These are phyloP conservation scores for Plectosphaerella sp. DNA, from an alignment of 2,329 filamentous ascomycete species.

Conservation along the genomic window DNA sequence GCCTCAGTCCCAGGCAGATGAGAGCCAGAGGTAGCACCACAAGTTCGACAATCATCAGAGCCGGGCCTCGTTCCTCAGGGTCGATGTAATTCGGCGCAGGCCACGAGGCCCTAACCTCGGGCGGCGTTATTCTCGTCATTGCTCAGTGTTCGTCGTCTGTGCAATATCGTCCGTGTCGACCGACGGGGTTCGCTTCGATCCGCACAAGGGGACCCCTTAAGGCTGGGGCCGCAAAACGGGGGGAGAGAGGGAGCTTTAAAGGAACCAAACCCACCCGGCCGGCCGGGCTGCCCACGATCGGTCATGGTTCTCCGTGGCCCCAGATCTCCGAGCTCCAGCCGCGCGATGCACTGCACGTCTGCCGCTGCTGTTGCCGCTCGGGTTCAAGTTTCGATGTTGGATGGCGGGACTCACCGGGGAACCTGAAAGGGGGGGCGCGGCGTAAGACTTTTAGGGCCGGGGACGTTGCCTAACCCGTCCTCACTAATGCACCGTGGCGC, in stretches of 20 bases:
- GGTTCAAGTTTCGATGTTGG: too few species aligned
- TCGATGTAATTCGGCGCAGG: constrained; percentile 30
- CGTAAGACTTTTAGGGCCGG: background rate
- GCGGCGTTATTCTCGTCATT: constrained; percentile 29
- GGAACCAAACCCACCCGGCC: background rate
- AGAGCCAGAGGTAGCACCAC: constrained; percentile 27
- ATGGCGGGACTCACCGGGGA: too few species aligned
- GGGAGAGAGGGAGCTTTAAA: background rate
- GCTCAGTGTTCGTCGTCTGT: too few species aligned
- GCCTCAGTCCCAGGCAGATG: constrained; percentile 26
- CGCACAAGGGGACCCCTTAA: too few species aligned
- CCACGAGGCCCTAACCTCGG: constrained; percentile 29
- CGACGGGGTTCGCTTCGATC: too few species aligned
- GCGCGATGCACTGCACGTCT: too few species aligned
- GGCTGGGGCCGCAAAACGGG: background rate
- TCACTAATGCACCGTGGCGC: background rate
- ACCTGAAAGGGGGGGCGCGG: background rate
- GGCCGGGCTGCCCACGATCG: background rate
- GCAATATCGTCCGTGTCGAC: too few species aligned
- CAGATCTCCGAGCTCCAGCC: too few species aligned
- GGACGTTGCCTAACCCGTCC: background rate
- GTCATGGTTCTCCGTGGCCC: too few species aligned
- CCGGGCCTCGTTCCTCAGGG: constrained; percentile 29
- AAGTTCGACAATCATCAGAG: constrained; percentile 30
- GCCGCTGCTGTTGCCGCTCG: too few species aligned